Percentiles rank a stretch among this genome's conserved stretches.
Conservation (phyloP, 805 yeast species). For the Barnettozyma botsteinii region DNA sequence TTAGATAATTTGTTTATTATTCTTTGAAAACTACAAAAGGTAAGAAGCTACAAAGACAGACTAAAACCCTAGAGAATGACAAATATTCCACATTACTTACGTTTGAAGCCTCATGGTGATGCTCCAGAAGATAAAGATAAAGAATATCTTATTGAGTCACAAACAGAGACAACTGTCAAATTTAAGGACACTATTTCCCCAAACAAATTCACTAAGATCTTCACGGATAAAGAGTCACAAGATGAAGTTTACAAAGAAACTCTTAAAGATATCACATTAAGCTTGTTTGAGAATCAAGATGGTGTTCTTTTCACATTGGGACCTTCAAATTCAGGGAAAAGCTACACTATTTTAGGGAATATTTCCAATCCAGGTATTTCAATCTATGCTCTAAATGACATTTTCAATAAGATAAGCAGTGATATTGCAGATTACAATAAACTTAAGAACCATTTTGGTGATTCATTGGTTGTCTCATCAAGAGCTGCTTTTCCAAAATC, state of each 20-base stretch:
- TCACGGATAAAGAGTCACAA: slow-evolving; percentile 28
- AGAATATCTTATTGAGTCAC: slow-evolving; percentile 21
- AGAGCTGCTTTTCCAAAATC: slow-evolving; percentile 7
- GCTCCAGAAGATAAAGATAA: slow-evolving; percentile 8
- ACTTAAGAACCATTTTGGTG: slow-evolving; percentile 22
- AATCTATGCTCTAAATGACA: slow-evolving; percentile 30
- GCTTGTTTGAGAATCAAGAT: slow-evolving; percentile 31
- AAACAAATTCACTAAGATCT: slow-evolving; percentile 30
- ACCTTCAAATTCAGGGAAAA: slow-evolving; percentile 49
- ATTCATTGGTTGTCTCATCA: slow-evolving; percentile 19
- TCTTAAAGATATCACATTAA: slow-evolving; percentile 16
- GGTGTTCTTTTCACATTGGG: slow-evolving; percentile 44
- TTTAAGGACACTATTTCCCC: slow-evolving; percentile 24
- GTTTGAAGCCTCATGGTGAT: slow-evolving; percentile 32
- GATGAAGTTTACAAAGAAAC: slow-evolving; percentile 31
- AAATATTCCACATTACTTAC: slow-evolving; percentile 31
- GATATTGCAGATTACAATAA: slow-evolving; percentile 16
- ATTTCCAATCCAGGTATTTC: slow-evolving; percentile 33
- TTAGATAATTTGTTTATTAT: too few relatives aligned
- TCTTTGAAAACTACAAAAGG: neutral
- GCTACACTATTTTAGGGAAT: slow-evolving; percentile 33
- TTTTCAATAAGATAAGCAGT: slow-evolving; percentile 26
- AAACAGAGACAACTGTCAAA: slow-evolving; percentile 19
- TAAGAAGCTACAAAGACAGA: neutral
- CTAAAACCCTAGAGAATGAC: too few relatives aligned